Conservation (phyloP, 108 stramenopile genomes). For the Schizochytrium sp. region DNA sequence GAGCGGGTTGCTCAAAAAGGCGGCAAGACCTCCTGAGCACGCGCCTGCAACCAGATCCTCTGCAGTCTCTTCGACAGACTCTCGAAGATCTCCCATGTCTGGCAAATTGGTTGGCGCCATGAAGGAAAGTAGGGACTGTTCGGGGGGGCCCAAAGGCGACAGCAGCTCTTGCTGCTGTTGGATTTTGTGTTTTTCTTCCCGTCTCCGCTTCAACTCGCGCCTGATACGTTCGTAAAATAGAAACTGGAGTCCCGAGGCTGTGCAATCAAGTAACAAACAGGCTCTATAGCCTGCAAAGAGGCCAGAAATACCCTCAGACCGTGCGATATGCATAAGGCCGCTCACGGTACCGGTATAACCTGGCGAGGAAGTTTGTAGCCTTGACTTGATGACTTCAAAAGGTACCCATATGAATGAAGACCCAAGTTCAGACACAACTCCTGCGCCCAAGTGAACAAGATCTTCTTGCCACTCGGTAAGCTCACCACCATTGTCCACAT, state of each 20-base stretch:
- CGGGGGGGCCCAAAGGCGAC: too few species aligned
- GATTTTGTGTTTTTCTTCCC: background rate
- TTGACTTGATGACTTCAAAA: conserved; percentile 62
- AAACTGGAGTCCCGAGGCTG: conserved; percentile 20
- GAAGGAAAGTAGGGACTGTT: too few species aligned
- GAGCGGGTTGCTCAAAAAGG: conserved; percentile 63
- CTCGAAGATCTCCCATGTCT: background rate
- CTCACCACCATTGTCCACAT: background rate
- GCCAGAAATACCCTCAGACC: conserved; percentile 43
- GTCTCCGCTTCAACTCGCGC: conserved; percentile 32
- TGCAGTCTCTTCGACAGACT: conserved; percentile 42
- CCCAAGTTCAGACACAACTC: conserved; percentile 56
- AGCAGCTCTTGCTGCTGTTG: background rate
- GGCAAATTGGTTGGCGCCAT: background rate
- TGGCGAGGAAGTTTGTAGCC: conserved; percentile 48
- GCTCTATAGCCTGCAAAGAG: conserved; percentile 55
- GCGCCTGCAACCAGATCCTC: conserved; percentile 58
- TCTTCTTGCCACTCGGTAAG: background rate
- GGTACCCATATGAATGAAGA: conserved; percentile 52
- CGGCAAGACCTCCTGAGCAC: conserved; percentile 37
- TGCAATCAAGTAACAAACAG: conserved; percentile 51
- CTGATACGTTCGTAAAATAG: conserved; percentile 58
- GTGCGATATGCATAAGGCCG: conserved; percentile 18
- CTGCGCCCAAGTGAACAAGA: conserved; percentile 29
- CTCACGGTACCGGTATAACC: conserved; percentile 43